Percentiles rank a stretch among this genome's conserved stretches.
These are phyloP conservation scores for Phanerochaete sordida DNA, from an alignment of 768 basidiomycete genomes.

Conservation along the genomic window DNA sequence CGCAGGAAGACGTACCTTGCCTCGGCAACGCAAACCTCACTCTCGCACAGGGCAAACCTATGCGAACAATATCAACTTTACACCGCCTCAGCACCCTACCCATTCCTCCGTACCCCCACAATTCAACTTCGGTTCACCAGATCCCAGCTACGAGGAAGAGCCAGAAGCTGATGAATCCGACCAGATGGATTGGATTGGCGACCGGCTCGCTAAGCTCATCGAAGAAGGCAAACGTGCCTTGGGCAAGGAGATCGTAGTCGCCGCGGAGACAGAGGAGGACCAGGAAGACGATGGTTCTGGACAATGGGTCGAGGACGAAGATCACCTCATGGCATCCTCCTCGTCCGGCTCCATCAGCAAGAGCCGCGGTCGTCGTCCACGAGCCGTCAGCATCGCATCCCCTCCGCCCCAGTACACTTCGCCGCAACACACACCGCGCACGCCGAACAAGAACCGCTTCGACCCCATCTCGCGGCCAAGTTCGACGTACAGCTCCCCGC, in stretches of 20 bases:
- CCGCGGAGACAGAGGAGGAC: slow-evolving; percentile 71
- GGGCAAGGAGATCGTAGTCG: slow-evolving; percentile 72
- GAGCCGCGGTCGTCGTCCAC: slow-evolving; percentile 14
- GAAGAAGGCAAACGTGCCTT: slow-evolving; percentile 78
- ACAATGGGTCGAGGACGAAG: slow-evolving; percentile 69
- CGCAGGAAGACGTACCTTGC: slow-evolving; percentile 32
- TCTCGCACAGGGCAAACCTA: background rate
- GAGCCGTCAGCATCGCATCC: slow-evolving; percentile 20
- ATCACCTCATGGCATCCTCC: slow-evolving; percentile 14
- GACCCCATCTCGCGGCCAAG: slow-evolving; percentile 25
- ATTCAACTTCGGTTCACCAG: slow-evolving; percentile 34
- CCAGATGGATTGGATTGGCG: slow-evolving; percentile 85
- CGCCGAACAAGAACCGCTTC: slow-evolving; percentile 31
- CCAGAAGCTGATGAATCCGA: slow-evolving; percentile 42
- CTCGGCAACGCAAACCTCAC: slow-evolving; percentile 34
- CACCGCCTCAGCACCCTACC: slow-evolving; percentile 22
- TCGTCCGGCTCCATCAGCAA: slow-evolving; percentile 21
- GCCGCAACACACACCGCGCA: slow-evolving; percentile 31
- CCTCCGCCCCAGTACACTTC: slow-evolving; percentile 26
- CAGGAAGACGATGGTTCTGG: slow-evolving; percentile 74
- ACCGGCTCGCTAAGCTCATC: slow-evolving; percentile 64
- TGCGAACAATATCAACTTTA: slow-evolving; percentile 11
- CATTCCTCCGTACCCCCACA: slow-evolving; percentile 33
- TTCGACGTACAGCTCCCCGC: slow-evolving; percentile 11
- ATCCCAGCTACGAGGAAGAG: slow-evolving; percentile 20